Conservation (phyloP, 495 filamentous ascomycete species). For the Sordaria brevicollis region DNA sequence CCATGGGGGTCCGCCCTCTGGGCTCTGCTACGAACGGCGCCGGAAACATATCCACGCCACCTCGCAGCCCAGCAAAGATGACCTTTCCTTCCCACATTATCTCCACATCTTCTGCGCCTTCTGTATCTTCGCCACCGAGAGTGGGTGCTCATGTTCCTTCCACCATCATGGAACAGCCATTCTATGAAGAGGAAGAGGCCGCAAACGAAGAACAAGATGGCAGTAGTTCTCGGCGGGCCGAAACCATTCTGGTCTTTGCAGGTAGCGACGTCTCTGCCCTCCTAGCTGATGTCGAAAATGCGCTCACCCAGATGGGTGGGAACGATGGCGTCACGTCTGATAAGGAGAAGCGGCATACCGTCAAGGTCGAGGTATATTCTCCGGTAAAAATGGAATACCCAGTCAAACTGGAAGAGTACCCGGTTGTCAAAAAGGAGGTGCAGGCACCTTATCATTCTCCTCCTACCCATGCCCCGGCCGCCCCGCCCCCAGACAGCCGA, state of each 20-base stretch:
- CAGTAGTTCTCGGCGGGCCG: slow-evolving; percentile 24
- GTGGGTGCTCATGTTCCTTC: slow-evolving; percentile 39
- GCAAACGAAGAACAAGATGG: not conserved
- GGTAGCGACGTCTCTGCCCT: slow-evolving; percentile 54
- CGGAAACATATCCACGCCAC: slow-evolving; percentile 37
- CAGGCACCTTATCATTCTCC: too few relatives aligned
- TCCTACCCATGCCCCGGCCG: too few relatives aligned
- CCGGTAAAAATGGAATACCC: not conserved
- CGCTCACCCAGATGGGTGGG: slow-evolving; percentile 44
- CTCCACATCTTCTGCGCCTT: slow-evolving; percentile 8
- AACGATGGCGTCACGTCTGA: slow-evolving; percentile 5
- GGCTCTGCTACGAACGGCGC: slow-evolving; percentile 14
- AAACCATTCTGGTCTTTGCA: slow-evolving; percentile 60
- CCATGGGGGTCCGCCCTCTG: slow-evolving; percentile 27
- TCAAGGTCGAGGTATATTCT: not conserved
- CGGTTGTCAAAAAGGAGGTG: not conserved
- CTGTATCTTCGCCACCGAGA: slow-evolving; percentile 32
- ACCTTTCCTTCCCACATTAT: slow-evolving; percentile 16
- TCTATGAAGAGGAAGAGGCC: slow-evolving; percentile 27
- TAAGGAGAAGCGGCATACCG: not conserved
- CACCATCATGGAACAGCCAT: slow-evolving; percentile 35
- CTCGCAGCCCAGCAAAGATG: slow-evolving; percentile 34
- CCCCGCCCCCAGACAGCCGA: slow-evolving; percentile 11
- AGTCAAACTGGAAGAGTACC: slow-evolving; percentile 6
- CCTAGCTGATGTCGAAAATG: slow-evolving; percentile 49